Percentiles rank a stretch among this genome's conserved stretches.
Evolutionary conservation across 1,139 yeast genomes (phyloP).

Genomic region (Hanseniaspora gamundiae): DNA sequence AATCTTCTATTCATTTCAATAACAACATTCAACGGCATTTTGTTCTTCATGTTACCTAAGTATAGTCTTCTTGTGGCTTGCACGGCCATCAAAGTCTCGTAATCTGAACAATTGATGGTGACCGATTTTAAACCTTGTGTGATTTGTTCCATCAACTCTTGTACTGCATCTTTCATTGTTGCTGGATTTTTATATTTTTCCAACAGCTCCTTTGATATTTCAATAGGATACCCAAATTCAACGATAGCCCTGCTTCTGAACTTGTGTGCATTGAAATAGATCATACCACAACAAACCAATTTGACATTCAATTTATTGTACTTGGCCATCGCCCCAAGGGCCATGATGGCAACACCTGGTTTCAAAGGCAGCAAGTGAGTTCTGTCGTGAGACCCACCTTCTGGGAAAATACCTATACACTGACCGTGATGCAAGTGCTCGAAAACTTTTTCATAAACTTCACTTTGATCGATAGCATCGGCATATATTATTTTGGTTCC

Average conservation of each 20-base stretch:
- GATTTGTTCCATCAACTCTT: slow-evolving; percentile 54
- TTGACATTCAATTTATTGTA: slow-evolving; percentile 63
- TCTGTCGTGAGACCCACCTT: slow-evolving; percentile 94
- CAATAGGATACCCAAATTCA: slow-evolving; percentile 87
- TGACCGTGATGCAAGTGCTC: slow-evolving; percentile 67
- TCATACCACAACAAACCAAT: slow-evolving; percentile 94
- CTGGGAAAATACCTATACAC: slow-evolving; percentile 93
- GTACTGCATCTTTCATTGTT: slow-evolving; percentile 62
- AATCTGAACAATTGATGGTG: slow-evolving; percentile 86
- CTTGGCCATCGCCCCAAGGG: slow-evolving; percentile 75
- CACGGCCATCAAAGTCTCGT: slow-evolving; percentile 80
- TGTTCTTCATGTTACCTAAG: slow-evolving; percentile 56
- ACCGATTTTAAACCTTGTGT: slow-evolving; percentile 75
- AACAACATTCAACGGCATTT: slow-evolving; percentile 67
- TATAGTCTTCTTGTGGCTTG: slow-evolving; percentile 90
- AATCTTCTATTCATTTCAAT: slow-evolving; percentile 85
- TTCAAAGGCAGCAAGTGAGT: slow-evolving; percentile 82
- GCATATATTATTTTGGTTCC: slow-evolving; percentile 68
- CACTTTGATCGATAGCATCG: slow-evolving; percentile 70
- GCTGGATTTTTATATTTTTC: slow-evolving; percentile 51
- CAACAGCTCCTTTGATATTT: slow-evolving; percentile 51
- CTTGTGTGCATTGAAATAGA: slow-evolving; percentile 90
- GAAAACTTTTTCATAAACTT: slow-evolving; percentile 73
- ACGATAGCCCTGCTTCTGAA: slow-evolving; percentile 90
- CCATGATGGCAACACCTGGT: slow-evolving; percentile 98